Conservation (phyloP, 2,329 filamentous ascomycete genomes). For the Pseudocercospora cruenta region DNA sequence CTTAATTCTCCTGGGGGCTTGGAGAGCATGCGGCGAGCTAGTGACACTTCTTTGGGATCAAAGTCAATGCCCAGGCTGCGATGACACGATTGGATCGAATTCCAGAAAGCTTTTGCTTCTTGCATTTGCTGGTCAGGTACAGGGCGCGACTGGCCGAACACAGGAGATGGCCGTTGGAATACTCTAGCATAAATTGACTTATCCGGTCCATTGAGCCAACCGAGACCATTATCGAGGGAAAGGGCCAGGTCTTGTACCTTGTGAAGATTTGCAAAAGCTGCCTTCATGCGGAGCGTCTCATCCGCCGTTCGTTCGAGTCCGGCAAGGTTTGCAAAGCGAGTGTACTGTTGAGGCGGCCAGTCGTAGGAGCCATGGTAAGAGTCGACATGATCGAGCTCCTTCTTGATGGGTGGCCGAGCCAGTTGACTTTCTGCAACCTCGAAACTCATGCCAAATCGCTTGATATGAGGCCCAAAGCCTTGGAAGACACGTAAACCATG, state of each 20-base stretch:
- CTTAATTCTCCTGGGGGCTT: constrained; percentile 21
- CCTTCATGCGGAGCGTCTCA: constrained; percentile 63
- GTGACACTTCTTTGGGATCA: constrained; percentile 26
- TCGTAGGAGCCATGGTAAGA: constrained; percentile 68
- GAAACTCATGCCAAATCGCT: constrained; percentile 68
- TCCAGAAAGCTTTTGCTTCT: constrained; percentile 34
- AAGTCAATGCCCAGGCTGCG: constrained; percentile 14
- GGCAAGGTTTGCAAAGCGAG: constrained; percentile 62
- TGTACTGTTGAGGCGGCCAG: constrained; percentile 65
- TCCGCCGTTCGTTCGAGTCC: constrained; percentile 66
- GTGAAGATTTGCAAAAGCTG: constrained; percentile 60
- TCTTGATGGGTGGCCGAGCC: constrained; percentile 59
- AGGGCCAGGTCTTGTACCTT: constrained; percentile 66
- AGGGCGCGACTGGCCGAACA: constrained; percentile 48
- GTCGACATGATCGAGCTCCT: constrained; percentile 56
- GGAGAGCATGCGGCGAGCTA: constrained; percentile 22
- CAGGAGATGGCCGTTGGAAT: constrained; percentile 46
- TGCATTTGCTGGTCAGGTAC: constrained; percentile 26
- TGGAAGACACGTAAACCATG: constrained; percentile 66
- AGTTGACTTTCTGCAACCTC: constrained; percentile 63
- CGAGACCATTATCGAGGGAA: constrained; percentile 68
- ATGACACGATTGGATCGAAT: constrained; percentile 31
- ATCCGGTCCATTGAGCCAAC: constrained; percentile 68
- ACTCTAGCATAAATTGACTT: constrained; percentile 54
- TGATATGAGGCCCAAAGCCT: constrained; percentile 63